These are phyloP conservation scores for Beta lomatogona DNA, from an alignment of 179 eudicot genomes.

Conservation along the genomic window DNA sequence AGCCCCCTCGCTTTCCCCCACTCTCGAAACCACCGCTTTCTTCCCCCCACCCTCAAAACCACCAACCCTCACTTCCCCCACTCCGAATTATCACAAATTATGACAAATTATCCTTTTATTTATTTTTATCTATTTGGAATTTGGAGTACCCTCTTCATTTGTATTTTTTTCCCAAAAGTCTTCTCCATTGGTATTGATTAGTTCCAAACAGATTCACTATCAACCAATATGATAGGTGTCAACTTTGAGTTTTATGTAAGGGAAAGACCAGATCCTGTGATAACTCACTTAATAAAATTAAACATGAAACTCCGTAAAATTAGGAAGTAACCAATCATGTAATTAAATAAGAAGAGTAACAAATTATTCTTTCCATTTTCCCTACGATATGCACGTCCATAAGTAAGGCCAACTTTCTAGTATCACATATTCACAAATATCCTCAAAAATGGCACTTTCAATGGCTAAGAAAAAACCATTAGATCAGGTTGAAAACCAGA, in stretches of 20 bases:
- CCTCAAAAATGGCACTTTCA: constrained; percentile 1
- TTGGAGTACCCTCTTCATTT: no score
- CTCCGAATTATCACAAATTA: no score
- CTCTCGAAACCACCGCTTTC: no score
- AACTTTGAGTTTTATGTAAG: not conserved
- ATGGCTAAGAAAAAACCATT: constrained; percentile 48
- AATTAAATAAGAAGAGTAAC: not conserved
- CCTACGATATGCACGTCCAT: not conserved
- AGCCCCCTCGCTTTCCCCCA: no score
- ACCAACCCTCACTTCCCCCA: no score
- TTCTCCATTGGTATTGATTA: not conserved
- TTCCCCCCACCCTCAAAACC: no score
- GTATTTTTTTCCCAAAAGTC: no score
- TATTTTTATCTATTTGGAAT: no score
- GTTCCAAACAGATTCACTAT: constrained; percentile 5
- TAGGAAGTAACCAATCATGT: not conserved
- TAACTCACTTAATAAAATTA: not conserved
- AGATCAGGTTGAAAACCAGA: constrained; percentile 12
- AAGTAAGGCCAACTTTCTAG: not conserved
- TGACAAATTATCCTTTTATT: no score
- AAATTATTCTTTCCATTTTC: not conserved
- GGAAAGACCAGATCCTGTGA: not conserved
- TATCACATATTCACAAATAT: not conserved
- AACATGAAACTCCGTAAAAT: not conserved
- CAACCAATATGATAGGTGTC: not conserved